Evolutionary conservation across 805 yeast species (phyloP), one percentile per base, ranked within the genome.

Genomic region (Dipodascus albidus): DNA sequence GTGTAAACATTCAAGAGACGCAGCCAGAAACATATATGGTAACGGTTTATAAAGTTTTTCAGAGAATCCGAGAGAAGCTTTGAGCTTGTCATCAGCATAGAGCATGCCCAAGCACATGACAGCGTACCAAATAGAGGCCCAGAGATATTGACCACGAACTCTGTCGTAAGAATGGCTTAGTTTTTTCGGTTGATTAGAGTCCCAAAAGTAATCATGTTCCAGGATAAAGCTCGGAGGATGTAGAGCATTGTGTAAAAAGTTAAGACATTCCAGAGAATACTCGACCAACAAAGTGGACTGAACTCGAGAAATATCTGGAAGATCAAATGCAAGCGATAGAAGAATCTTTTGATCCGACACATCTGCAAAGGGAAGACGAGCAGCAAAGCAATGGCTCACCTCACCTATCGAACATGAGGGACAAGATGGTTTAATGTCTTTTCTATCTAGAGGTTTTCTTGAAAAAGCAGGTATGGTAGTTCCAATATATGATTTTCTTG

Each of bases 281-380:
- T 38, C 20, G n/a, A 38, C 20, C 19, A 38, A 11, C 6, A 15
- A 4, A 15, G 44, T 6, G 9, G 44, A 38, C n/a, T 38, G 44
- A 38, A 14, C n/a, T 6, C 44, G 44, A 4, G 44, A 15, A 6
- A 38, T 38, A 14, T 38, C 44, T 6, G 44, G 44, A 38, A 38
- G 44, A 14, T 38, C 44, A 38, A 38, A 38, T 15, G 44, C 47
- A 42, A 44, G 53, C 22, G 38, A 49, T 17, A 35, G 53, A 50
- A 51, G 44, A 6, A 38, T 38, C n/a, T 38, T 38, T 14, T 51
- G 53, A 21, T 44, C 53, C 17, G 53, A 48, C 15, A 44, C 47
- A 33, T 51, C 50, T 20, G 48, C 47, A 33, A 48, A 51, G n/a
- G 48, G 33, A 2, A 51, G 33, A 19, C 49, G 17, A 9, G 50